phyloP scores from a whole-genome alignment of 2,329 filamentous ascomycete genomes.

The Lecanicillium sp. region DNA sequence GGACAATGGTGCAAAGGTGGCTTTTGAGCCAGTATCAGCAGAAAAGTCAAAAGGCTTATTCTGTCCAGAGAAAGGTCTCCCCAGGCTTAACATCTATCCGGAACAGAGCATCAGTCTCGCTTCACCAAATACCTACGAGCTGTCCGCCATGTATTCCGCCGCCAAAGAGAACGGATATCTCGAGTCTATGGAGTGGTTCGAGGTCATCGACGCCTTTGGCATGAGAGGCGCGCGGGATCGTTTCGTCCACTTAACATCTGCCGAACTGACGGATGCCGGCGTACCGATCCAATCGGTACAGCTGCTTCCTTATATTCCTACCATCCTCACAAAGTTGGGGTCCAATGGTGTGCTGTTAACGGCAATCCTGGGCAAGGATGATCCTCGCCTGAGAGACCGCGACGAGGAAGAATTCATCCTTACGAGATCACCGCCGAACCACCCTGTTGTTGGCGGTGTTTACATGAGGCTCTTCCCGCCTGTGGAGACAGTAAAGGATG shows the following conservation, averaged over 20 bases:
- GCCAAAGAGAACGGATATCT: slow-evolving; percentile 62
- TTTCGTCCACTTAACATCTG: slow-evolving; percentile 60
- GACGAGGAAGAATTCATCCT: slow-evolving; percentile 65
- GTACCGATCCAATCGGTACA: slow-evolving; percentile 78
- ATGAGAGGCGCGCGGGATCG: slow-evolving; percentile 67
- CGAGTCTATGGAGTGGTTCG: slow-evolving; percentile 68
- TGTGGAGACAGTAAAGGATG: slow-evolving; percentile 56
- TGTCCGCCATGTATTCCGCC: slow-evolving; percentile 67
- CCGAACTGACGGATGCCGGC: slow-evolving; percentile 65
- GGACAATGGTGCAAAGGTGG: slow-evolving; percentile 48
- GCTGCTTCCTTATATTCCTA: slow-evolving; percentile 81
- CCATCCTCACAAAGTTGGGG: slow-evolving; percentile 78
- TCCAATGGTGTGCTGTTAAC: slow-evolving; percentile 67
- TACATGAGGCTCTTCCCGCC: slow-evolving; percentile 72
- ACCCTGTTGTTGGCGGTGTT: slow-evolving; percentile 59
- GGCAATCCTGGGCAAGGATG: slow-evolving; percentile 58
- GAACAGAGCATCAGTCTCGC: slow-evolving; percentile 60
- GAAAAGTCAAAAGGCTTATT: slow-evolving; percentile 71
- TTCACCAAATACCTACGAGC: slow-evolving; percentile 78
- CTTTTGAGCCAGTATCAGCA: slow-evolving; percentile 84
- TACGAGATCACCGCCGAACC: slow-evolving; percentile 47
- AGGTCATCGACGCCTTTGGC: slow-evolving; percentile 68
- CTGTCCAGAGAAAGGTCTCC: slow-evolving; percentile 28
- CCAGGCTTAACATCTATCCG: slow-evolving; percentile 47
- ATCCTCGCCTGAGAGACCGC: slow-evolving; percentile 56